These are phyloP conservation scores for Obelidium mucronatum DNA, from an alignment of 192 early-diverging fungal species.

Conservation along the genomic window DNA sequence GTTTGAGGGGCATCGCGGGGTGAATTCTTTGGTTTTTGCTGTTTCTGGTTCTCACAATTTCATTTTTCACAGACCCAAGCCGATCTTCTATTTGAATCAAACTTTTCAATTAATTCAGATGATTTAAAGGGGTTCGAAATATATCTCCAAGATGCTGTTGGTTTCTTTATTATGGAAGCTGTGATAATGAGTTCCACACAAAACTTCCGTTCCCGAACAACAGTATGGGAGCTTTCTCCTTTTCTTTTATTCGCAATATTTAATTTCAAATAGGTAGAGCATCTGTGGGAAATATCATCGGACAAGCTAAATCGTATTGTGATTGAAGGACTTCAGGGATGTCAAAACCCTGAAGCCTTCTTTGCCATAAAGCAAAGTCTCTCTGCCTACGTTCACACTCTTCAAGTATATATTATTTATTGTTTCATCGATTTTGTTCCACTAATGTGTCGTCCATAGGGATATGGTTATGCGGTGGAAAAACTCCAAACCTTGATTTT, in stretches of 20 bases:
- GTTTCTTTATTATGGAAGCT: conserved; percentile 96
- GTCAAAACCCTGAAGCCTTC: conserved; percentile 79
- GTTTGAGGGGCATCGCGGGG: conserved; percentile 90
- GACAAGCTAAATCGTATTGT: conserved; percentile 82
- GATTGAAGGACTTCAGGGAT: conserved; percentile 78
- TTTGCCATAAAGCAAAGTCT: conserved; percentile 79
- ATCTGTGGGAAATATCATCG: conserved; percentile 87
- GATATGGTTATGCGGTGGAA: conserved; percentile 76
- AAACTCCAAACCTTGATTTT: conserved; percentile 74
- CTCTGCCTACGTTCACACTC: conserved; percentile 87
- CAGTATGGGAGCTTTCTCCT: conserved; percentile 45
- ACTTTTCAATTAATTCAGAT: conserved; percentile 73
- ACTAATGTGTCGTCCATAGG: too few species aligned
- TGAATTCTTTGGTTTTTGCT: conserved; percentile 30
- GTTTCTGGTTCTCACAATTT: neutral
- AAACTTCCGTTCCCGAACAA: conserved; percentile 88
- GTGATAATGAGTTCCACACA: conserved; percentile 85
- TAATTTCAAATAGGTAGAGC: conserved; percentile 88
- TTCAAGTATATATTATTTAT: conserved; percentile 84
- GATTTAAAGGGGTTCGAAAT: conserved; percentile 71
- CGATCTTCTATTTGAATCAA: conserved; percentile 78
- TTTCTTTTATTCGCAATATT: conserved; percentile 20
- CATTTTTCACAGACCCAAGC: conserved; percentile 74
- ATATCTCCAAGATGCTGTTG: conserved; percentile 89
- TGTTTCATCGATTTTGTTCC: too few species aligned